A percentile compares a stretch with the other conserved stretches of the same genome.
phyloP scores from a whole-genome alignment of 768 basidiomycete species.

The Podaxis sp. region DNA sequence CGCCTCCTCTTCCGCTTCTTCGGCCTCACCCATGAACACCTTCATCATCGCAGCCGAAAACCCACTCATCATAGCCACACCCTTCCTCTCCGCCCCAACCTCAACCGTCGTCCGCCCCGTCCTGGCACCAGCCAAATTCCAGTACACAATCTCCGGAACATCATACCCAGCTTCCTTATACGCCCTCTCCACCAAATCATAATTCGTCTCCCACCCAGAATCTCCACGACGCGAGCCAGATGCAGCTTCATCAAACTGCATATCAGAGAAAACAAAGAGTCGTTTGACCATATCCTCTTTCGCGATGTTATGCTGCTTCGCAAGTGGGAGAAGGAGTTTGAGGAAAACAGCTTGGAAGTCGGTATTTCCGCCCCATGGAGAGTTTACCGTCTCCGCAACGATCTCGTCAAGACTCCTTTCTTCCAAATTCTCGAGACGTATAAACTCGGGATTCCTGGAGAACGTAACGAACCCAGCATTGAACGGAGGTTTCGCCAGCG shows the following conservation, averaged over 20 bases:
- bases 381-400: conserved; percentile 31
- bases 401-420: conserved; percentile 34
- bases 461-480: conserved; percentile 69
- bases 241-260: conserved; percentile 61
- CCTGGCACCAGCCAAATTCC: conserved; percentile 46
- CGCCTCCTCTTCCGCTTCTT: conserved; percentile 27
- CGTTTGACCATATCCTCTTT: conserved; percentile 75
- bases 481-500: conserved; percentile 64
- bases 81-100: conserved; percentile 49
- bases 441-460: conserved; percentile 46
- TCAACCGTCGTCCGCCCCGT: conserved; percentile 39
- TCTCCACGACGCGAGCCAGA: background rate
- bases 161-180: conserved; percentile 66
- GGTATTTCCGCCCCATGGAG: conserved; percentile 58
- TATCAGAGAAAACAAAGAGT: conserved; percentile 74
- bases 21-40: conserved; percentile 61
- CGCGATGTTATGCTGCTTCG: conserved; percentile 51
- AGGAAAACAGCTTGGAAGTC: conserved; percentile 61
- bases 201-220: conserved; percentile 56
- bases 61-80: conserved; percentile 69
- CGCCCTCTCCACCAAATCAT: conserved; percentile 52
- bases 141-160: conserved; percentile 71
- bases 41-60: conserved; percentile 71
- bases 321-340: conserved; percentile 60
- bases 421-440: conserved; percentile 41